Evolutionary conservation across 495 filamentous ascomycete genomes (phyloP).

Genomic region (Entonaema liquescens): DNA sequence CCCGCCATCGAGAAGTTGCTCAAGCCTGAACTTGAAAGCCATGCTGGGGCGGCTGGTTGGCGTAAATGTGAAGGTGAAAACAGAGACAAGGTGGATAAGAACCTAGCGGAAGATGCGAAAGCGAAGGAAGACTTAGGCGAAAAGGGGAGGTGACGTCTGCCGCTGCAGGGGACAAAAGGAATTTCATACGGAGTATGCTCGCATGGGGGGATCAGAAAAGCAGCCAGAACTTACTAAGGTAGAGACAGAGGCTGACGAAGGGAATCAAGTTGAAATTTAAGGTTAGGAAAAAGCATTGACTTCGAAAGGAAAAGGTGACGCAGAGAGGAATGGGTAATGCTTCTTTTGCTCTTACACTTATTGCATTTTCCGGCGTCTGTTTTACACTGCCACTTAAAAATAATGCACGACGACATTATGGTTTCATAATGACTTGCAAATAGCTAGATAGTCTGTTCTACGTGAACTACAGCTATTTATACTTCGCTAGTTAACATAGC

Average conservation of each 20-base stretch:
- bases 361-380: neutral
- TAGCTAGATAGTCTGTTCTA: neutral
- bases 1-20: slow-evolving; percentile 31
- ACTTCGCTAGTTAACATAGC: neutral
- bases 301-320: neutral
- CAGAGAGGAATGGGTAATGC: neutral
- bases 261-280: neutral
- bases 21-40: neutral
- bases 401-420: neutral
- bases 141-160: neutral
- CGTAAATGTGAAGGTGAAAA: neutral
- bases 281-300: neutral
- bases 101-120: neutral
- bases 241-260: neutral
- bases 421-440: neutral
- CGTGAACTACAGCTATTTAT: too few species aligned
- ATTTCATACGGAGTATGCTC: neutral
- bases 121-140: neutral
- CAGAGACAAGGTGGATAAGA: neutral
- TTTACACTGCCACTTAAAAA: neutral
- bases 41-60: neutral
- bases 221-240: neutral
- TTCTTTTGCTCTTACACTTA: neutral
- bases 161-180: neutral
- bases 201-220: neutral